Percentiles rank a stretch among this genome's conserved stretches.
These are phyloP conservation scores for Ogataea angusta DNA, from an alignment of 805 yeast species.

Conservation along the genomic window DNA sequence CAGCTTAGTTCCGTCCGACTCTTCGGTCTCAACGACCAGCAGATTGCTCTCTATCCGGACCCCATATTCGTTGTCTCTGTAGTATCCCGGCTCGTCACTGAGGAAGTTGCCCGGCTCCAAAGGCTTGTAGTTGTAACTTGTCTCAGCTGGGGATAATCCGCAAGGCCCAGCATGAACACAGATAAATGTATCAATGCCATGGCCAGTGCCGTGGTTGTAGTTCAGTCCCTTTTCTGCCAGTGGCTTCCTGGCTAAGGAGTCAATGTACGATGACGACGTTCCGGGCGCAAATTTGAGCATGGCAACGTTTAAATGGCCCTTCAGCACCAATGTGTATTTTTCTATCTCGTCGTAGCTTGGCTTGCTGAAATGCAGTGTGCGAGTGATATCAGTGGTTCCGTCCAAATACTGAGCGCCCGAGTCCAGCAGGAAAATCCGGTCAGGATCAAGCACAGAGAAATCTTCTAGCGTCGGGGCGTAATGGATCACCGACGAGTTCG, in stretches of 20 bases:
- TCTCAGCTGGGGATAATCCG: slow-evolving; percentile 54
- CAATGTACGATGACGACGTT: slow-evolving; percentile 73
- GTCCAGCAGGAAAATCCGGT: slow-evolving; percentile 73
- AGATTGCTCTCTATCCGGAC: slow-evolving; percentile 86
- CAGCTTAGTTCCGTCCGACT: slow-evolving; percentile 42
- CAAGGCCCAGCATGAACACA: slow-evolving; percentile 95
- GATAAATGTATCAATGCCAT: slow-evolving; percentile 90
- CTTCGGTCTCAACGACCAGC: slow-evolving; percentile 46
- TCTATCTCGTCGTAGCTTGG: slow-evolving; percentile 57
- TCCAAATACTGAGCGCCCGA: slow-evolving; percentile 90
- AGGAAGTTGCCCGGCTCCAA: slow-evolving; percentile 66
- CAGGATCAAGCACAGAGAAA: slow-evolving; percentile 59
- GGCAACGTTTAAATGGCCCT: slow-evolving; percentile 89
- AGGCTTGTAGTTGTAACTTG: slow-evolving; percentile 43
- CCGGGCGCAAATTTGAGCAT: slow-evolving; percentile 73
- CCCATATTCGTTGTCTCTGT: slow-evolving; percentile 87
- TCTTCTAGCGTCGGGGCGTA: slow-evolving; percentile 64
- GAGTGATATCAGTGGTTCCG: slow-evolving; percentile 95
- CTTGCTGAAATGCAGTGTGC: slow-evolving; percentile 69
- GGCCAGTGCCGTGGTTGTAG: slow-evolving; percentile 95
- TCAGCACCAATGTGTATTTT: slow-evolving; percentile 80
- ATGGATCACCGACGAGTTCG: slow-evolving; percentile 74
- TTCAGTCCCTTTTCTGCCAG: slow-evolving; percentile 81
- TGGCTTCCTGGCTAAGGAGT: slow-evolving; percentile 76
- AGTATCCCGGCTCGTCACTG: slow-evolving; percentile 94